Evolutionary conservation across 2,329 filamentous ascomycete genomes (phyloP).

Genomic region (Penicillium glabrum): DNA sequence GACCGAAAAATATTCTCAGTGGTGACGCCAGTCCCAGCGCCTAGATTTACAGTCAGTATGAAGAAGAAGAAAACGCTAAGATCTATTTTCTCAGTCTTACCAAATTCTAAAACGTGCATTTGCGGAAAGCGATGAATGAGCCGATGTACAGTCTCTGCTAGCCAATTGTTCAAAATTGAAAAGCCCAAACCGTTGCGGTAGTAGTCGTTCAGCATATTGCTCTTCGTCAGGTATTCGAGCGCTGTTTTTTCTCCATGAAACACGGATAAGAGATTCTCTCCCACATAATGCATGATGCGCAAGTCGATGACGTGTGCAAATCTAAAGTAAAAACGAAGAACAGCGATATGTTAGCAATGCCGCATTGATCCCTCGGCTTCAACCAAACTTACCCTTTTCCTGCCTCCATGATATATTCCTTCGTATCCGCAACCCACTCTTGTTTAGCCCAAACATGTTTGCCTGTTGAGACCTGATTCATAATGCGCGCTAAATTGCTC

Average conservation of each 20-base stretch:
- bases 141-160: constrained; percentile 29
- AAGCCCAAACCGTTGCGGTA: constrained; percentile 31
- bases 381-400: background rate
- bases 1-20: background rate
- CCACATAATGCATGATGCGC: background rate
- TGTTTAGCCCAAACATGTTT: background rate
- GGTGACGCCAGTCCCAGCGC: background rate
- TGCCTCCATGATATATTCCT: background rate
- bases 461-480: background rate
- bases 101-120: constrained; percentile 39
- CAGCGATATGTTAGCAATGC: background rate
- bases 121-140: constrained; percentile 40
- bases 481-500: background rate
- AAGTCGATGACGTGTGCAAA: background rate
- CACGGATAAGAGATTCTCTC: background rate
- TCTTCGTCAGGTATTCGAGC: constrained; percentile 1
- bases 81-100: constrained; percentile 1
- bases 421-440: background rate
- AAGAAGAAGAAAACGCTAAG: background rate
- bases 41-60: background rate
- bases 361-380: background rate
- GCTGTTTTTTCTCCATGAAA: background rate
- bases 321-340: background rate
- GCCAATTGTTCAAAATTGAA: constrained; percentile 14
- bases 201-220: constrained; percentile 36